Percentiles rank a stretch among this genome's conserved stretches.
phyloP scores from a whole-genome alignment of 2,329 filamentous ascomycete species.

The Blastomyces silverae region DNA sequence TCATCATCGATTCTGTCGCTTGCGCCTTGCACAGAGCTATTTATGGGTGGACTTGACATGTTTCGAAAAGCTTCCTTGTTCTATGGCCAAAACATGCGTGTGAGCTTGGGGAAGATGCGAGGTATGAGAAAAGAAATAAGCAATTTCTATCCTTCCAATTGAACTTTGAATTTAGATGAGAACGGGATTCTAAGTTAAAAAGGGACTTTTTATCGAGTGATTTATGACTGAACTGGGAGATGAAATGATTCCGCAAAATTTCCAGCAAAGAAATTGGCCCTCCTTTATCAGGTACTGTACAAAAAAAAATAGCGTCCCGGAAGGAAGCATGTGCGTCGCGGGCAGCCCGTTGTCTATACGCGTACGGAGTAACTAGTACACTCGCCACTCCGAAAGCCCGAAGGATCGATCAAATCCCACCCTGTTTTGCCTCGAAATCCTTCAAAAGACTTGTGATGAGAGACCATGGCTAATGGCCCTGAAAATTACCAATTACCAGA shows the following conservation, averaged over 20 bases:
- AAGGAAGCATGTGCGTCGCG: not conserved
- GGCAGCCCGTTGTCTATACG: not conserved
- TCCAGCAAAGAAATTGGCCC: no score
- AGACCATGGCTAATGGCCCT: not conserved
- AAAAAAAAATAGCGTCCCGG: no score
- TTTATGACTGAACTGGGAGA: not conserved
- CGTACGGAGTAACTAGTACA: no score
- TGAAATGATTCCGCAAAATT: not conserved
- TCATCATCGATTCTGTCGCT: not conserved
- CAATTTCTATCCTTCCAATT: not conserved
- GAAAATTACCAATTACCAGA: not conserved
- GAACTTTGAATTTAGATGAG: not conserved
- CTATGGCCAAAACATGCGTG: not conserved
- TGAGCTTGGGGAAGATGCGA: not conserved
- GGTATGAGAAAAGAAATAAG: no score
- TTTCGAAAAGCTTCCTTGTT: not conserved
- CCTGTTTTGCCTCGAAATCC: not conserved
- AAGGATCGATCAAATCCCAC: not conserved
- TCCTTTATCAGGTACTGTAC: no score
- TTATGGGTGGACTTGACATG: slow-evolving; percentile 7
- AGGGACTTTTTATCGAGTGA: not conserved
- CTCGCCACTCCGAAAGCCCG: not conserved
- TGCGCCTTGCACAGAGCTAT: not conserved
- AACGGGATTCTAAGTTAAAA: not conserved
- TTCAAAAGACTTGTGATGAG: not conserved